phyloP scores from a whole-genome alignment of 1,284 basidiomycete genomes.

The Cryptococcus maquisensis region DNA sequence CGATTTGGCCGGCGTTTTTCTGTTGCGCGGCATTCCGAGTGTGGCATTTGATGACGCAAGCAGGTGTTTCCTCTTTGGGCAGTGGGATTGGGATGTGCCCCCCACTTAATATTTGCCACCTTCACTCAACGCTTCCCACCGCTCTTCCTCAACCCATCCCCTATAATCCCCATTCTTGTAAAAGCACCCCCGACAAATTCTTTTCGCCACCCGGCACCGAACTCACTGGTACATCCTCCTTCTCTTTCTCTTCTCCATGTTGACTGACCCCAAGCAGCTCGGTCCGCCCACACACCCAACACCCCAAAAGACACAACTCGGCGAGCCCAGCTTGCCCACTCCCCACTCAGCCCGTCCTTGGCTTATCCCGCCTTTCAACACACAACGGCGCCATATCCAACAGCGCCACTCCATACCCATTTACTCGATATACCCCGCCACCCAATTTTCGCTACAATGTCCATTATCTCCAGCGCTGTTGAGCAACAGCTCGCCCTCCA shows the following conservation, averaged over 20 bases:
- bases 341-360: background rate
- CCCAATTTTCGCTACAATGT: slow-evolving; percentile 6
- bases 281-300: background rate
- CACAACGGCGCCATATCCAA: background rate
- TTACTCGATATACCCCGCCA: slow-evolving; percentile 16
- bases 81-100: too few relatives aligned
- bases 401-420: background rate
- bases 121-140: too few relatives aligned
- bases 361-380: background rate
- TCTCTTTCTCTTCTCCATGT: too few relatives aligned
- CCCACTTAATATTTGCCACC: too few relatives aligned
- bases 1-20: too few relatives aligned
- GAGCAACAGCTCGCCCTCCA: slow-evolving; percentile 9
- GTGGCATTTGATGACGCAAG: background rate
- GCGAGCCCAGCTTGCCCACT: background rate
- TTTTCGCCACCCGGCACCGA: too few relatives aligned
- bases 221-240: too few relatives aligned
- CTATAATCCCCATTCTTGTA: too few relatives aligned
- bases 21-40: background rate
- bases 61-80: too few relatives aligned
- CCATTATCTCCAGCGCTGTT: slow-evolving; percentile 3
- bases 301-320: background rate
- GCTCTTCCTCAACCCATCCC: too few relatives aligned
- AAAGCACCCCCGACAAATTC: too few relatives aligned
- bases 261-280: too few relatives aligned